These are phyloP conservation scores for Trypanosoma scelopori DNA, from an alignment of 208 protist species.

Conservation along the genomic window DNA sequence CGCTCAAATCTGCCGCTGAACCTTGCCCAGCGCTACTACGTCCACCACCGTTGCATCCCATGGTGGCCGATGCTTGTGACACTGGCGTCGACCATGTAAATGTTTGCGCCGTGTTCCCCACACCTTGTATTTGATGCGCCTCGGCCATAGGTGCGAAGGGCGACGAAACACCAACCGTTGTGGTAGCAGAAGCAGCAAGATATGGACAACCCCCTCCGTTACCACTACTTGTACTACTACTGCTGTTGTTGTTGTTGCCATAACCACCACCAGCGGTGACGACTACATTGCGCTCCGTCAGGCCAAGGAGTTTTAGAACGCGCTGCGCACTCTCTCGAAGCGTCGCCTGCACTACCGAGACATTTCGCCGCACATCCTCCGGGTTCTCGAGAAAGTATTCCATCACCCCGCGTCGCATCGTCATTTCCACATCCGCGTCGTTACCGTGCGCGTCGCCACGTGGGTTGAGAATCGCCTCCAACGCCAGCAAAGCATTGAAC, in stretches of 20 bases:
- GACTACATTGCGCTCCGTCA: constrained; percentile 15
- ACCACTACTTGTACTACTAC: neutral
- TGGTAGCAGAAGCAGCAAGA: neutral
- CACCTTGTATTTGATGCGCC: constrained; percentile 5
- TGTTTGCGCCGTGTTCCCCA: constrained; percentile 1
- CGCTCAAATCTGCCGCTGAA: constrained; percentile 9
- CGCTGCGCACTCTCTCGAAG: constrained; percentile 42
- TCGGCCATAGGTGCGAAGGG: neutral
- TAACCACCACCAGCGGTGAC: neutral
- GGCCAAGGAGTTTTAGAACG: constrained; percentile 32
- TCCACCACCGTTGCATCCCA: neutral
- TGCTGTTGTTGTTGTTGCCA: neutral
- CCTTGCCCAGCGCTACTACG: too few relatives aligned
- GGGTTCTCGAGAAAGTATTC: constrained; percentile 41
- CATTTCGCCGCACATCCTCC: constrained; percentile 43
- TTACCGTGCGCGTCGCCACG: constrained; percentile 9
- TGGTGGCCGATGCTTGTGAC: neutral
- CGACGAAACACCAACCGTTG: neutral
- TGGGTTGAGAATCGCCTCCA: constrained; percentile 45
- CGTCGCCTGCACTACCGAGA: constrained; percentile 44
- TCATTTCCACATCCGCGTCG: constrained; percentile 7
- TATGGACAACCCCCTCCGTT: too few relatives aligned
- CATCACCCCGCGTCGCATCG: constrained; percentile 17
- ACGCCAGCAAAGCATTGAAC: constrained; percentile 43
- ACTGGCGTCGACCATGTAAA: constrained; percentile 8